Evolutionary conservation across 306 rosid species (phyloP), one percentile per base, ranked within the genome.

Genomic region (Corylus heterophylla): DNA sequence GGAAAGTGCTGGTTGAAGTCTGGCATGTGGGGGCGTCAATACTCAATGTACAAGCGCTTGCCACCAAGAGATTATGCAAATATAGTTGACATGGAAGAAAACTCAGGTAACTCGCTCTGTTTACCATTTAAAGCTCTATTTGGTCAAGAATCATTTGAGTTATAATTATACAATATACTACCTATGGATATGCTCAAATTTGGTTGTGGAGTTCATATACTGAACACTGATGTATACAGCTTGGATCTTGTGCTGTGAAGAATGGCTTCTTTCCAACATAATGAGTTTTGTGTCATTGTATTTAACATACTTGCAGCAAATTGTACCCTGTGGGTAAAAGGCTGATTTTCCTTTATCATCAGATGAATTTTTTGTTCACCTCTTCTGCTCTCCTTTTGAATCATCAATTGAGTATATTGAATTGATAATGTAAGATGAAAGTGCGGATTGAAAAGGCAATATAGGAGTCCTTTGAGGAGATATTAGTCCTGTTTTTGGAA

Each of bases 31-130:
- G 92, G 81, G n/a, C 88, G 82, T 69, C 85, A 86, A 71, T 89
- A 85, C 62, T 86, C 88, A 0, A 89, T 88, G 87, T 95, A 91
- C 89, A 95, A 95, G 78, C 97, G 98, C n/a, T 66, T 82, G 56
- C 83, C 96, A 9, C 79, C 89, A 5, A 92, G 88, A 82, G 97
- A 92, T 71, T 16, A 71, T 79, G 18, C 87, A 47, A 79, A 54
- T 84, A 39, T 81, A 66, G 71, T 83, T 51, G 93, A 89, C 12
- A 8, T 89, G 91, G 98, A 89, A 75, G 98, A 86, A 64, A 91
- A 85, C 85, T 83, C 87, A 84, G 97, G 98, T 95, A 84, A 54
- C 37, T 47, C 27, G 13, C 63, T 70, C 62, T 42, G 17, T 69
- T 62, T 81, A 80, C 75, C 75, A 49, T 76, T 62, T 52, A 49